Evolutionary conservation across 2,329 filamentous ascomycete genomes (phyloP), one percentile per base, ranked within the genome.

Genomic region (Cadophora sp.): DNA sequence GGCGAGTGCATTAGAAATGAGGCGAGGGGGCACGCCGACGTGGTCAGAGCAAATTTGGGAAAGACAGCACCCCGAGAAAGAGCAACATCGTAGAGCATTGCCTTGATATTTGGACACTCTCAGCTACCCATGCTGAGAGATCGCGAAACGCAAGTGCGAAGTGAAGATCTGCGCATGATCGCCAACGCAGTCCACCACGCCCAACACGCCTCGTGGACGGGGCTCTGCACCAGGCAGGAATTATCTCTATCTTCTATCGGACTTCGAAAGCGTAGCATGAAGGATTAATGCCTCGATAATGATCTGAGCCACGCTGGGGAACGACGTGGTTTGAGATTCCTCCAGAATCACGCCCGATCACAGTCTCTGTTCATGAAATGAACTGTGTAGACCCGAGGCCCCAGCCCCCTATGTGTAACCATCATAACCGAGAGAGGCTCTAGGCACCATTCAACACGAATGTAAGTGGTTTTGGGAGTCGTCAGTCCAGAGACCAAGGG

Each of bases 221-320:
- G 50, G 27, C 50, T 53, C 14, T 53, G 14, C 50, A 18, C 14
- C 22, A 53, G 50, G 50, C 50, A 33, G 14, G 50, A 53, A 16
- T 4, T 14, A 16, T 16, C 9, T 27, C 1, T 39, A 39, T 13
- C 36, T 9, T 39, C 11, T 39, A 39, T 39, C 36, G 11, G 8
- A 39, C 8, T 13, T 39, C 11, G 8, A 39, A 39, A 5, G 36
- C 4, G 8, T 39, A 39, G 11, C 36, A 13, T 2, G 11, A 39
- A 9, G 4, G 36, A 39, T 39, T 2, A 9, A 39, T 39, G 36
- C 11, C 11, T 39, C 4, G 14, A 22, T 16, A 51, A 14, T 14
- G 16, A 22, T 33, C 50, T 53, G 24, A 53, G 50, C 50, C 50
- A 53, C 30, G 50, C 27, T n/a, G 50, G 30, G 50, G 24, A 53